Conservation (phyloP, 192 early-diverging fungal species). For the Coemansia sp. region DNA sequence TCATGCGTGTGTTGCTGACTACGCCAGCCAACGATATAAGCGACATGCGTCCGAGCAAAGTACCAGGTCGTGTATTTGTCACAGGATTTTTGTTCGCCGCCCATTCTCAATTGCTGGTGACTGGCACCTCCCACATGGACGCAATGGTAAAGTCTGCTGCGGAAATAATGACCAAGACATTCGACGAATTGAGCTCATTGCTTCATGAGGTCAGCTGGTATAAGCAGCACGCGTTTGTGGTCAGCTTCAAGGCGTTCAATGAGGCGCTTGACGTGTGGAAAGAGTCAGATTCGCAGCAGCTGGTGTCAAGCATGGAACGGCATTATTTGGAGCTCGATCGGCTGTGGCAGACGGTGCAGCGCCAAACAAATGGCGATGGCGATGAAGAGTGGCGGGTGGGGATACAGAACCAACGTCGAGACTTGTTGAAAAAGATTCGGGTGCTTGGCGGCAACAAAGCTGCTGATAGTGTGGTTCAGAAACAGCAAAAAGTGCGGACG, state of each 20-base stretch:
- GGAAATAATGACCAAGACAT: conserved; percentile 22
- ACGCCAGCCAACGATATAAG: not conserved
- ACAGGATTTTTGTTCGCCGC: conserved; percentile 37
- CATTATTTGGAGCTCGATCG: conserved; percentile 51
- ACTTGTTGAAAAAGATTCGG: conserved; percentile 25
- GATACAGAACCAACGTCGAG: conserved; percentile 27
- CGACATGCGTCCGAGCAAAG: not conserved
- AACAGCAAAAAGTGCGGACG: conserved; percentile 22
- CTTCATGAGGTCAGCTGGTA: conserved; percentile 18
- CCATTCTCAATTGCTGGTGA: conserved; percentile 26
- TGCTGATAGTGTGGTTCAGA: conserved; percentile 20
- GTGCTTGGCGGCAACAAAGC: conserved; percentile 27
- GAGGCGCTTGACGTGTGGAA: conserved; percentile 47
- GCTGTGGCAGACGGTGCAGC: conserved; percentile 50
- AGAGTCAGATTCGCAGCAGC: conserved; percentile 28
- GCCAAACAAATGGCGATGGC: conserved; percentile 33
- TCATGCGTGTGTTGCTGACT: conserved; percentile 18
- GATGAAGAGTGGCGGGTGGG: conserved; percentile 39
- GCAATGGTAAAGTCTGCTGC: conserved; percentile 34
- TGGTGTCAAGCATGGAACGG: conserved; percentile 36
- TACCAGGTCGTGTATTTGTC: conserved; percentile 38
- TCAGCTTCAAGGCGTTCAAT: conserved; percentile 38
- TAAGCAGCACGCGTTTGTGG: conserved; percentile 21
- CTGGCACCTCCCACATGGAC: conserved; percentile 28
- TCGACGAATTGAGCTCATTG: conserved; percentile 20